Percentiles rank a stretch among this genome's conserved stretches.
Conservation (phyloP, 257 asterid species). For the Solanum neorickii region DNA sequence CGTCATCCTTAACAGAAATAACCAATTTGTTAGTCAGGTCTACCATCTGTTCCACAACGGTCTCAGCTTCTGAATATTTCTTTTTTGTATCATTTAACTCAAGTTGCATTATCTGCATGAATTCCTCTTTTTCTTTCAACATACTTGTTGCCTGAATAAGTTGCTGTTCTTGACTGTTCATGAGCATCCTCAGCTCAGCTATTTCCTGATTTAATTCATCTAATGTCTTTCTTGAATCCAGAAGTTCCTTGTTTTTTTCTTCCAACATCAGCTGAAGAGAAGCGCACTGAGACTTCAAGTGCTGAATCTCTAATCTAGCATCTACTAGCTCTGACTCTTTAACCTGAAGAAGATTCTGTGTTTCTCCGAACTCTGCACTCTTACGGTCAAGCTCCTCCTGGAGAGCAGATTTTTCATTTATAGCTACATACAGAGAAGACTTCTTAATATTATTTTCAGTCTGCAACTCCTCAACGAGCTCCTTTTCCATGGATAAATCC, state of each 20-base stretch:
- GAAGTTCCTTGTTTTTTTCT: conserved; percentile 52
- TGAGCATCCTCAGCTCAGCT: conserved; percentile 28
- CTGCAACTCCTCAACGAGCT: conserved; percentile 39
- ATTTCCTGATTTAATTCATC: conserved; percentile 46
- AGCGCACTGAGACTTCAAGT: conserved; percentile 40
- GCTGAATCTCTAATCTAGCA: conserved; percentile 62
- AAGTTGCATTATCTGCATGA: conserved; percentile 35
- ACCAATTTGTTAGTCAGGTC: conserved; percentile 54
- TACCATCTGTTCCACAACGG: conserved; percentile 46
- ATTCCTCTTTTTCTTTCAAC: conserved; percentile 59
- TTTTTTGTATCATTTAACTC: conserved; percentile 33
- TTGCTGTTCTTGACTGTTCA: conserved; percentile 44
- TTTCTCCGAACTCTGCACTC: conserved; percentile 38
- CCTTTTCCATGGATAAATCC: conserved; percentile 56
- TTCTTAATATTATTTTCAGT: conserved; percentile 41
- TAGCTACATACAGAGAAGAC: conserved; percentile 35
- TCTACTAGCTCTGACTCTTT: conserved; percentile 77
- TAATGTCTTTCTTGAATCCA: conserved; percentile 32
- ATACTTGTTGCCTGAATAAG: conserved; percentile 31
- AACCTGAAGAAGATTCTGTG: conserved; percentile 33
- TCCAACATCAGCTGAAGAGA: conserved; percentile 48
- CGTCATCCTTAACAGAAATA: conserved; percentile 25
- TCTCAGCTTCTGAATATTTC: conserved; percentile 60
- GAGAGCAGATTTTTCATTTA: conserved; percentile 30
- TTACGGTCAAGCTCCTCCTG: conserved; percentile 38